Evolutionary conservation across 2,329 filamentous ascomycete species (phyloP).

Genomic region (Nigrospora sphaerica): DNA sequence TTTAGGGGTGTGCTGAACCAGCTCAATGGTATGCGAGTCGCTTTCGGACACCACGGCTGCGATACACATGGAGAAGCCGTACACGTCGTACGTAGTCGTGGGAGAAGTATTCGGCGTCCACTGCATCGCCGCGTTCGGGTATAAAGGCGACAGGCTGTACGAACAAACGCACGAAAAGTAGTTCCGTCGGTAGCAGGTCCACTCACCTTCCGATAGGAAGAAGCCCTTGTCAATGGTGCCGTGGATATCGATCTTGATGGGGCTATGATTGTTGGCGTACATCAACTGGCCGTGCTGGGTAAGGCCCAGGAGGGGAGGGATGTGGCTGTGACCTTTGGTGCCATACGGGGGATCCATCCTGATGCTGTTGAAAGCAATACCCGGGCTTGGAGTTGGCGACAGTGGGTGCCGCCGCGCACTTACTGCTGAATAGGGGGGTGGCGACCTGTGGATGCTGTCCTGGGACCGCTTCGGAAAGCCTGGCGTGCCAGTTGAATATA

Average conservation of each 20-base stretch:
- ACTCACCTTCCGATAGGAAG: slow-evolving; percentile 72
- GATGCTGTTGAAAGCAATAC: slow-evolving; percentile 33
- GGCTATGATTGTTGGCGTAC: slow-evolving; percentile 43
- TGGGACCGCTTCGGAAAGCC: slow-evolving; percentile 37
- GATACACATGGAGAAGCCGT: slow-evolving; percentile 75
- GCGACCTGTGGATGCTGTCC: slow-evolving; percentile 44
- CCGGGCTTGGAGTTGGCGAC: slow-evolving; percentile 44
- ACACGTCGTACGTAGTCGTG: slow-evolving; percentile 56
- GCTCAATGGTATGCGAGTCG: slow-evolving; percentile 68
- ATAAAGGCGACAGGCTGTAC: slow-evolving; percentile 59
- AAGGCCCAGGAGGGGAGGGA: slow-evolving; percentile 46
- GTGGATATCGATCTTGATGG: slow-evolving; percentile 65
- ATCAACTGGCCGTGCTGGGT: slow-evolving; percentile 53
- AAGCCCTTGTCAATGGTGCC: slow-evolving; percentile 86
- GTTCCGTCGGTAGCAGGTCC: slow-evolving; percentile 89
- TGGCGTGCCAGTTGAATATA: slow-evolving; percentile 45
- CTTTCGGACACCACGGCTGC: slow-evolving; percentile 75
- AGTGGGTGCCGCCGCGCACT: slow-evolving; percentile 43
- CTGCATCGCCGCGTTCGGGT: slow-evolving; percentile 37
- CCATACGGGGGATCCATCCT: slow-evolving; percentile 44
- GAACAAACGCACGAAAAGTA: slow-evolving; percentile 84
- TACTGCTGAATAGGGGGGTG: slow-evolving; percentile 33
- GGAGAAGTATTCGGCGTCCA: slow-evolving; percentile 41
- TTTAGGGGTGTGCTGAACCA: slow-evolving; percentile 89
- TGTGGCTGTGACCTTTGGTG: slow-evolving; percentile 31